Evolutionary conservation across 441 rosid species (phyloP).

Genomic region (Breynia disticha): DNA sequence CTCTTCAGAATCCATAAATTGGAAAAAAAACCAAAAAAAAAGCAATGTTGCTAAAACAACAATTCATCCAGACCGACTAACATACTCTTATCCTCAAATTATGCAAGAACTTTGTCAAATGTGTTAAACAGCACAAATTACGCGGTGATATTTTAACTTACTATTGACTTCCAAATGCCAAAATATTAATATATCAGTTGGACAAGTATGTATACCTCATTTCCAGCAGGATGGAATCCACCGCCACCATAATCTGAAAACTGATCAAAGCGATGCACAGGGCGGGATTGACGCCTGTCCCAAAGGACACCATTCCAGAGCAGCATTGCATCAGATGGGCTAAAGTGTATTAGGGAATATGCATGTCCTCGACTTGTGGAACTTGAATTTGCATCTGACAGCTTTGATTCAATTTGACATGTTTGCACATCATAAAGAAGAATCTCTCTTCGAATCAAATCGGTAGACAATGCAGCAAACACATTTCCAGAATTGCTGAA

Average conservation of each 20-base stretch:
- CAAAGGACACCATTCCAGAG: slow-evolving; percentile 94
- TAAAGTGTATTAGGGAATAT: slow-evolving; percentile 80
- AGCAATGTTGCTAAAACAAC: no score
- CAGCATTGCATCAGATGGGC: slow-evolving; percentile 74
- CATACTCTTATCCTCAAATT: no score
- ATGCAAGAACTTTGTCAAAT: no score
- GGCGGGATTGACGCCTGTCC: slow-evolving; percentile 63
- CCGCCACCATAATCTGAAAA: slow-evolving; percentile 97
- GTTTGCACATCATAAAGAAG: slow-evolving; percentile 84
- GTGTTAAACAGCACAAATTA: no score
- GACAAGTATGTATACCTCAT: slow-evolving; percentile 51
- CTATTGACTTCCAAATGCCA: no score
- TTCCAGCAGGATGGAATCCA: slow-evolving; percentile 97
- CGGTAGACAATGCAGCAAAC: slow-evolving; percentile 68
- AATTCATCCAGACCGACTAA: no score
- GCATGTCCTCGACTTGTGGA: slow-evolving; percentile 63
- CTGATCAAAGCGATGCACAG: slow-evolving; percentile 76
- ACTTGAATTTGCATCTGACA: slow-evolving; percentile 50
- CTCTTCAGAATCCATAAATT: no score
- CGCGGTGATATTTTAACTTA: no score
- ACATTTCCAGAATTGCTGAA: slow-evolving; percentile 74
- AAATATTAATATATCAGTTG: neutral
- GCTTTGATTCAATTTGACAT: slow-evolving; percentile 38
- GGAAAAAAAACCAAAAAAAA: no score
- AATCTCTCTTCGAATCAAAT: slow-evolving; percentile 60